Conservation (phyloP, 192 early-diverging fungal species). For the Gamsiella multidivaricata region DNA sequence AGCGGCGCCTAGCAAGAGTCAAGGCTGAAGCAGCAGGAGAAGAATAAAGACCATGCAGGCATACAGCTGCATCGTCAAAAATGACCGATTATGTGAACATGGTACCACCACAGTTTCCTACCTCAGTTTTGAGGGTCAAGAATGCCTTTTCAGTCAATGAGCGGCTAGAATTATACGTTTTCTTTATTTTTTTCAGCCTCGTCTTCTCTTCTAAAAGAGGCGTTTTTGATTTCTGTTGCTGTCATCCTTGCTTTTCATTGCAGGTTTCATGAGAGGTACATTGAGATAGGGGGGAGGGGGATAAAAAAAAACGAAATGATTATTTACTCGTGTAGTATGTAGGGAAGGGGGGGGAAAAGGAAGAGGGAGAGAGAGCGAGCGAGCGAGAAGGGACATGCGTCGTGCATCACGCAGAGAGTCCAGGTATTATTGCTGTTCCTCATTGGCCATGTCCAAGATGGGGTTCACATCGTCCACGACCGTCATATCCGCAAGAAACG, state of each 20-base stretch:
- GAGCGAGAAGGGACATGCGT: constrained; percentile 7
- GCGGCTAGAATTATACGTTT: too few relatives aligned
- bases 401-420: constrained; percentile 3
- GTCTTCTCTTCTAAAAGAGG: constrained; percentile 9
- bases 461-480: constrained; percentile 87
- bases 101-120: too few relatives aligned
- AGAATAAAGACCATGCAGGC: constrained; percentile 12
- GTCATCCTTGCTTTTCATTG: constrained; percentile 28
- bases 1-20: constrained; percentile 65
- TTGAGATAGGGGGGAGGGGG: constrained; percentile 1
- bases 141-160: too few relatives aligned
- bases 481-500: constrained; percentile 93
- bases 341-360: constrained; percentile 13
- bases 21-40: constrained; percentile 45
- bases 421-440: constrained; percentile 51
- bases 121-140: too few relatives aligned
- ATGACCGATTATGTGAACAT: background rate
- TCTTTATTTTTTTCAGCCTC: constrained; percentile 3
- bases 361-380: constrained; percentile 18
- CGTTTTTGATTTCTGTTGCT: constrained; percentile 7
- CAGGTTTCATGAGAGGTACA: constrained; percentile 9
- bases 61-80: background rate
- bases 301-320: background rate
- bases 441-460: constrained; percentile 73
- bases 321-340: constrained; percentile 18